A percentile compares a stretch with the other conserved stretches of the same genome.
Conservation (phyloP, 2,329 filamentous ascomycete genomes). For the Alternaria sp. region DNA sequence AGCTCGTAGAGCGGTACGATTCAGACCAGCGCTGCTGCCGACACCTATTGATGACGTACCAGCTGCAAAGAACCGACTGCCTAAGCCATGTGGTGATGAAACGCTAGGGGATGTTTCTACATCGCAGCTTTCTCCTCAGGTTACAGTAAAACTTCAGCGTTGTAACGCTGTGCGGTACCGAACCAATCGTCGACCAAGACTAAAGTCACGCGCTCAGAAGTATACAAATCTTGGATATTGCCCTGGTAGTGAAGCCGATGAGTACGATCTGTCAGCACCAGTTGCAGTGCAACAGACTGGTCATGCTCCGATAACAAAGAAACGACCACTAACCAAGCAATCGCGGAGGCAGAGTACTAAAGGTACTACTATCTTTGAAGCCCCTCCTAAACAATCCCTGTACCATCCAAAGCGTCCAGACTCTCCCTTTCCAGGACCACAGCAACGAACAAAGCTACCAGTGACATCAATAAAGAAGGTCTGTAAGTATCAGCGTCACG, state of each 20-base stretch:
- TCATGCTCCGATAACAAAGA: neutral
- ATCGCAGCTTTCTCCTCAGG: too few species aligned
- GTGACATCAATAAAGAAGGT: neutral
- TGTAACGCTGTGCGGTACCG: neutral
- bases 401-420: neutral
- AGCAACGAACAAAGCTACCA: neutral
- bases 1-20: neutral
- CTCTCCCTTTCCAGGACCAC: neutral
- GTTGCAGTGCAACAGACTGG: neutral
- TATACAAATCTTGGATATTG: neutral
- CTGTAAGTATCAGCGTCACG: neutral
- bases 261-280: neutral
- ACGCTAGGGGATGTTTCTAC: rapidly evolving
- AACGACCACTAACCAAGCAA: neutral
- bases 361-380: neutral
- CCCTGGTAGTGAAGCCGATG: conserved; percentile 6
- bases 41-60: neutral
- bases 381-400: too few species aligned
- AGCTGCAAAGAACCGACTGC: neutral
- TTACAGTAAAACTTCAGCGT: neutral
- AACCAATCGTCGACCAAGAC: neutral
- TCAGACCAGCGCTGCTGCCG: neutral
- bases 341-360: neutral
- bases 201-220: neutral
- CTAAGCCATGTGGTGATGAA: too few species aligned